Evolutionary conservation across 2,329 filamentous ascomycete genomes (phyloP).

Genomic region (Cladosporium oxysporum): DNA sequence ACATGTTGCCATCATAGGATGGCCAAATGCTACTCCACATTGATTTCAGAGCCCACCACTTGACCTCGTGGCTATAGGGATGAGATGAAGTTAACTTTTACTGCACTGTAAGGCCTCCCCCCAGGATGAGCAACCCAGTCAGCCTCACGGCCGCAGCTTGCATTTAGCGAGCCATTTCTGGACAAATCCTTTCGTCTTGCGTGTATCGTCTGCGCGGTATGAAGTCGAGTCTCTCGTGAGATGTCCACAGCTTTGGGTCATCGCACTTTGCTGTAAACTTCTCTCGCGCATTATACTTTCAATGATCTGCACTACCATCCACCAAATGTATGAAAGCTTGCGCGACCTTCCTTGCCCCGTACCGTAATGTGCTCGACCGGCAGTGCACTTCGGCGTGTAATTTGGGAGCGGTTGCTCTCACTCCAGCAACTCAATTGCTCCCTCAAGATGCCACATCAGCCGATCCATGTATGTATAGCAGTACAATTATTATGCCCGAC

Average conservation of each 20-base stretch:
- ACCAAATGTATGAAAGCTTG: background rate
- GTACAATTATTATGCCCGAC: background rate
- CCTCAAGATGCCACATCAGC: background rate
- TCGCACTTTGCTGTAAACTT: background rate
- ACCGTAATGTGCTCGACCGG: background rate
- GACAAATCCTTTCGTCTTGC: background rate
- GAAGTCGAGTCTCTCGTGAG: background rate
- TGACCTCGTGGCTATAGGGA: background rate
- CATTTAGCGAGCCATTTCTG: background rate
- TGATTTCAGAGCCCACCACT: background rate
- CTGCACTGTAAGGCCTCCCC: background rate
- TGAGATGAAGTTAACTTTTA: background rate
- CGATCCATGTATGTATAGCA: background rate
- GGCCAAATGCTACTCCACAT: background rate
- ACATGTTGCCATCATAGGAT: background rate
- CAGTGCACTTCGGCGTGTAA: background rate
- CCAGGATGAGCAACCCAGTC: background rate
- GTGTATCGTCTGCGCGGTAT: background rate
- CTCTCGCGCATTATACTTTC: background rate
- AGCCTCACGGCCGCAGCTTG: background rate
- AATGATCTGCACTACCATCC: background rate
- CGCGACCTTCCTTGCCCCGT: background rate
- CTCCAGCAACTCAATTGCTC: background rate
- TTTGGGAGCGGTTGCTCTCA: background rate
- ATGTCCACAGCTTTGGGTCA: background rate